These are phyloP conservation scores for Colletotrichum tamarilloi DNA, from an alignment of 2,329 filamentous ascomycete genomes.

Conservation along the genomic window DNA sequence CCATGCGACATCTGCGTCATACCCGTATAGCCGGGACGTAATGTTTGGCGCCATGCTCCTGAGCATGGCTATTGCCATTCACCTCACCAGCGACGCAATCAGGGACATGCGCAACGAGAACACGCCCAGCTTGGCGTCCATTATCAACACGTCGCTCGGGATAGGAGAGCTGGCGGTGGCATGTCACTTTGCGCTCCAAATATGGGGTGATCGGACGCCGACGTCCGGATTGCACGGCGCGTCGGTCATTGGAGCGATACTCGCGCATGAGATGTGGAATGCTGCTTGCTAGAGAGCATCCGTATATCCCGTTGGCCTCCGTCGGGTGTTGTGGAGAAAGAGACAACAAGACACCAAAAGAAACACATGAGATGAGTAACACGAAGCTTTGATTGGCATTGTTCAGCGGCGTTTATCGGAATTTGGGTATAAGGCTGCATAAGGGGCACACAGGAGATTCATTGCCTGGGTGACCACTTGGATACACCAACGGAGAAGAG, in stretches of 20 bases:
- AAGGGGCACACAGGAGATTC: not conserved
- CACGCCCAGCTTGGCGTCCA: conserved; percentile 25
- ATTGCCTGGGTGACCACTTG: not conserved
- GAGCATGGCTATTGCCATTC: conserved; percentile 28
- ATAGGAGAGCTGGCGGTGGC: conserved; percentile 31
- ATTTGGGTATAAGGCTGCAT: not conserved
- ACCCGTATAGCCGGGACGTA: conserved; percentile 33
- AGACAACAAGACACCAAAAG: not conserved
- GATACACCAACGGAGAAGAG: not conserved
- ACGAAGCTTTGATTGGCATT: conserved; percentile 24
- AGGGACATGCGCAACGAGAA: conserved; percentile 21
- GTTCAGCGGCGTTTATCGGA: conserved; percentile 17
- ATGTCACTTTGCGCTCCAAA: conserved; percentile 32
- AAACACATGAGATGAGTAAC: conserved; percentile 20
- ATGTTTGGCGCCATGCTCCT: conserved; percentile 37
- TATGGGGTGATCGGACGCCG: conserved; percentile 22
- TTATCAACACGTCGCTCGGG: conserved; percentile 28
- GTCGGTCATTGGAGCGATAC: conserved; percentile 32
- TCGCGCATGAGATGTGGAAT: conserved; percentile 34
- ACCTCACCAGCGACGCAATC: conserved; percentile 32
- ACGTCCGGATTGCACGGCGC: conserved; percentile 24
- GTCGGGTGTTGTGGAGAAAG: too few relatives aligned
- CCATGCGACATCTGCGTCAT: conserved; percentile 28
- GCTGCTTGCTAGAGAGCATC: conserved; percentile 18
- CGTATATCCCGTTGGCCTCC: not conserved